These are phyloP conservation scores for Penicillium psychrofluorescens DNA, from an alignment of 495 filamentous ascomycete genomes.

Conservation along the genomic window DNA sequence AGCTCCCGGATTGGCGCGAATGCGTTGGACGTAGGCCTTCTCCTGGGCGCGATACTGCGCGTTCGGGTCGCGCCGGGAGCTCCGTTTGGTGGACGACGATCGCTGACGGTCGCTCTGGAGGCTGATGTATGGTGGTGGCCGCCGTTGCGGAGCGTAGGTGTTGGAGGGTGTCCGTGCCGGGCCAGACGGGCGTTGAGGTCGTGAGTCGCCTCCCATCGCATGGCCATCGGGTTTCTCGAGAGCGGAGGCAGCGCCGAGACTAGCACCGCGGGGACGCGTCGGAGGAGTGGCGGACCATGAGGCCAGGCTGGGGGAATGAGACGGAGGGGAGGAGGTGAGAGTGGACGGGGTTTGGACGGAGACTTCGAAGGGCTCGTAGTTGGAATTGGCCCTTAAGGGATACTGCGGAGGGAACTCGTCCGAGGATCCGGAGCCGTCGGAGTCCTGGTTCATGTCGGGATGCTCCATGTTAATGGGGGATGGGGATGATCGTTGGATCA, in stretches of 20 bases:
- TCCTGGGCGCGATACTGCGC: slow-evolving; percentile 77
- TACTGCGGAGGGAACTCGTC: slow-evolving; percentile 46
- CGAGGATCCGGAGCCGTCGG: slow-evolving; percentile 57
- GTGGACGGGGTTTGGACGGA: slow-evolving; percentile 34
- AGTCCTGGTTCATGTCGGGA: slow-evolving; percentile 52
- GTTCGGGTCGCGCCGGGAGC: slow-evolving; percentile 57
- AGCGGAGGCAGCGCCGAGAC: slow-evolving; percentile 23
- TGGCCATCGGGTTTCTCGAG: slow-evolving; percentile 29
- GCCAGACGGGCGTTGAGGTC: slow-evolving; percentile 50
- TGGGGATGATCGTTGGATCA: slow-evolving; percentile 8
- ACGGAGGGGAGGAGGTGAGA: slow-evolving; percentile 35
- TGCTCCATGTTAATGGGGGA: slow-evolving; percentile 43
- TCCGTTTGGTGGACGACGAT: slow-evolving; percentile 46
- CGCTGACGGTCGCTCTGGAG: slow-evolving; percentile 43
- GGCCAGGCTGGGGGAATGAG: slow-evolving; percentile 30
- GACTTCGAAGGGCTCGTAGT: slow-evolving; percentile 29
- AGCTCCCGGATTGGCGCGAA: slow-evolving; percentile 62
- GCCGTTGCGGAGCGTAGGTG: slow-evolving; percentile 69
- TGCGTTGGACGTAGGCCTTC: slow-evolving; percentile 72
- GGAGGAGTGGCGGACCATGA: slow-evolving; percentile 33
- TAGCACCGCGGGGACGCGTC: slow-evolving; percentile 33
- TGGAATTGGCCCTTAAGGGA: slow-evolving; percentile 35
- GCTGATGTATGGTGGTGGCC: slow-evolving; percentile 56
- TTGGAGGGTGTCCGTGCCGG: slow-evolving; percentile 61
- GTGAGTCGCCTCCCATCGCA: slow-evolving; percentile 21